A percentile compares a stretch with the other conserved stretches of the same genome.
Evolutionary conservation across 257 asterid species (phyloP).

Genomic region (Ajuga chamaepitys): DNA sequence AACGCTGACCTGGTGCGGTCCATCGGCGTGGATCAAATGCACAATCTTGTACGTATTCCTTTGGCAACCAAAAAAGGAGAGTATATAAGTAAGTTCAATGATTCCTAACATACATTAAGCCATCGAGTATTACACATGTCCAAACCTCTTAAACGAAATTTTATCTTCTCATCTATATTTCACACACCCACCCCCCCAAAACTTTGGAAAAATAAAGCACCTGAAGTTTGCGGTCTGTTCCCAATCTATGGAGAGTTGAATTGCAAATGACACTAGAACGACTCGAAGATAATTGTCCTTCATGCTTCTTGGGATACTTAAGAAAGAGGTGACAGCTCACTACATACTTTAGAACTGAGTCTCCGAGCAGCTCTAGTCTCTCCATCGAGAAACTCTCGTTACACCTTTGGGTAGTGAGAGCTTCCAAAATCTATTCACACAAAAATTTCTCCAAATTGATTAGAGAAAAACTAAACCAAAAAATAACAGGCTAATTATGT

Average conservation of each 20-base stretch:
- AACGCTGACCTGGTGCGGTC: conserved; percentile 89
- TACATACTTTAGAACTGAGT: conserved; percentile 75
- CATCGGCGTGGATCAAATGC: conserved; percentile 85
- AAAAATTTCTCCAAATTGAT: conserved; percentile 14
- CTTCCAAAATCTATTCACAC: conserved; percentile 69
- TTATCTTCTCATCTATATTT: too few species aligned
- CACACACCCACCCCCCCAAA: too few species aligned
- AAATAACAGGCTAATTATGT: not conserved
- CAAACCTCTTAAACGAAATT: too few species aligned
- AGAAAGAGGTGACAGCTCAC: conserved; percentile 76
- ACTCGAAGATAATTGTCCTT: conserved; percentile 53
- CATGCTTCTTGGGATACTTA: conserved; percentile 61
- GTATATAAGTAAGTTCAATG: not conserved
- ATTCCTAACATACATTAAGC: not conserved
- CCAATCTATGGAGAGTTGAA: conserved; percentile 62
- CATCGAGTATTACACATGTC: too few species aligned
- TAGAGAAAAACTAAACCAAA: not conserved
- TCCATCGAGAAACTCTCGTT: conserved; percentile 88
- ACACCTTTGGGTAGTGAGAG: conserved; percentile 77
- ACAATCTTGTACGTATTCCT: conserved; percentile 69
- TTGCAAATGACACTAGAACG: conserved; percentile 58
- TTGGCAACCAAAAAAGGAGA: conserved; percentile 11
- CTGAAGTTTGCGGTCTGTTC: conserved; percentile 69
- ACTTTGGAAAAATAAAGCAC: too few species aligned
- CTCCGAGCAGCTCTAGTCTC: conserved; percentile 91